Evolutionary conservation across 2,329 filamentous ascomycete species (phyloP).

Genomic region (Cladophialophora chaetospira): DNA sequence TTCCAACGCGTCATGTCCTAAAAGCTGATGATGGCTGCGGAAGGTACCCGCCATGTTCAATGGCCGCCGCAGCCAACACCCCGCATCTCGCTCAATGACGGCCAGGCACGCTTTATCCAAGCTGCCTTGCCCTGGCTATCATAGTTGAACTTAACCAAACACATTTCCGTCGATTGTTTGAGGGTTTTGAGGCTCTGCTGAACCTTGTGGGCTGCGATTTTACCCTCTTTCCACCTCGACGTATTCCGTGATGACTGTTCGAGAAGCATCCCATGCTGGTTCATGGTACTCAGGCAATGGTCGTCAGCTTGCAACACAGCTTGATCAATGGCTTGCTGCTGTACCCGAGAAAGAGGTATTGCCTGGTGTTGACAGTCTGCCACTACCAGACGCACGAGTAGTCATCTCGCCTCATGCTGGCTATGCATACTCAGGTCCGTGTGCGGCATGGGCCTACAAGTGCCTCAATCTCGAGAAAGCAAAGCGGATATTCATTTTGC

Average conservation of each 20-base stretch:
- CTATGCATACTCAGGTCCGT: constrained; percentile 86
- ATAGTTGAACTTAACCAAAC: no score
- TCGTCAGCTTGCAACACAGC: constrained; percentile 63
- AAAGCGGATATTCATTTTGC: constrained; percentile 90
- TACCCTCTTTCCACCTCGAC: no score
- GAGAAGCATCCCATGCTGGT: constrained; percentile 74
- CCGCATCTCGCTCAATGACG: no score
- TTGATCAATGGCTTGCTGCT: constrained; percentile 71
- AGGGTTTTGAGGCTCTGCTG: no score
- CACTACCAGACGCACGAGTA: constrained; percentile 72
- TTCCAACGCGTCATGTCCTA: no score
- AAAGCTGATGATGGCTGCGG: no score
- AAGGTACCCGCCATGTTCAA: no score
- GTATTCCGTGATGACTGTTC: constrained; percentile 45
- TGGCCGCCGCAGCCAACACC: no score
- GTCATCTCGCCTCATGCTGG: constrained; percentile 96
- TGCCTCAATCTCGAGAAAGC: constrained; percentile 76
- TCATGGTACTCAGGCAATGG: constrained; percentile 78
- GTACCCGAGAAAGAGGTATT: constrained; percentile 64
- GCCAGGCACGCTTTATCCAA: no score
- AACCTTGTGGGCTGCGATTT: no score
- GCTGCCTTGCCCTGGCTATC: no score
- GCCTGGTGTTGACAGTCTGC: constrained; percentile 64
- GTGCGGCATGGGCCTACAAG: constrained; percentile 94
- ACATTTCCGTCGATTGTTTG: no score